Conservation (phyloP, 352 stramenopile genomes). For the Globisporangium takayamanum region DNA sequence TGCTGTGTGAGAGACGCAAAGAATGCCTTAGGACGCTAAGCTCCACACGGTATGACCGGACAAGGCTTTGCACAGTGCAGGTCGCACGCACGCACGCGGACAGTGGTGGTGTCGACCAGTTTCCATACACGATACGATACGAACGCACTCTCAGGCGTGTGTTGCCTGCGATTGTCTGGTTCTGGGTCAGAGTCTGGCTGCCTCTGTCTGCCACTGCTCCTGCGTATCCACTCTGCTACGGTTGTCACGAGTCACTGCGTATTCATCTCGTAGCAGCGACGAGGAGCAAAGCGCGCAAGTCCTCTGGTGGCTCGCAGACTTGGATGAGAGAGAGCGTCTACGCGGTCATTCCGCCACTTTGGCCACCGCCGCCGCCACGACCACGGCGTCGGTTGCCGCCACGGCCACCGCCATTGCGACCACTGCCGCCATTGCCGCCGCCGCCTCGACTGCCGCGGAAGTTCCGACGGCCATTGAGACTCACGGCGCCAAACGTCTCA, state of each 20-base stretch:
- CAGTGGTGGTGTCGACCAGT: too few relatives aligned
- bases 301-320: neutral
- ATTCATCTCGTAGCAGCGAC: neutral
- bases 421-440: slow-evolving; percentile 22
- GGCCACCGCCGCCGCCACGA: slow-evolving; percentile 21
- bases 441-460: slow-evolving; percentile 56
- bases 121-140: too few relatives aligned
- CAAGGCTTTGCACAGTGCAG: too few relatives aligned
- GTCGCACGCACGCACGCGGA: too few relatives aligned
- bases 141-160: too few relatives aligned
- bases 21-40: too few relatives aligned
- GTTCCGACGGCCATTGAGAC: slow-evolving; percentile 79
- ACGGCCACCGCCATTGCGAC: slow-evolving; percentile 28
- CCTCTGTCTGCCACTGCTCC: too few relatives aligned
- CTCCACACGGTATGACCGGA: too few relatives aligned
- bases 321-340: neutral
- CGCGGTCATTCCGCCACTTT: slow-evolving; percentile 15
- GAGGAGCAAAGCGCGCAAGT: neutral
- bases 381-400: slow-evolving; percentile 10
- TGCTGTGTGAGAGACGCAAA: too few relatives aligned
- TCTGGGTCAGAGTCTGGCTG: too few relatives aligned
- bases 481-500: slow-evolving; percentile 84
- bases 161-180: too few relatives aligned
- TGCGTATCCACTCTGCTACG: too few relatives aligned
- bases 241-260: neutral